phyloP scores from a whole-genome alignment of 805 yeast genomes.

The Candida namnaoensis region DNA sequence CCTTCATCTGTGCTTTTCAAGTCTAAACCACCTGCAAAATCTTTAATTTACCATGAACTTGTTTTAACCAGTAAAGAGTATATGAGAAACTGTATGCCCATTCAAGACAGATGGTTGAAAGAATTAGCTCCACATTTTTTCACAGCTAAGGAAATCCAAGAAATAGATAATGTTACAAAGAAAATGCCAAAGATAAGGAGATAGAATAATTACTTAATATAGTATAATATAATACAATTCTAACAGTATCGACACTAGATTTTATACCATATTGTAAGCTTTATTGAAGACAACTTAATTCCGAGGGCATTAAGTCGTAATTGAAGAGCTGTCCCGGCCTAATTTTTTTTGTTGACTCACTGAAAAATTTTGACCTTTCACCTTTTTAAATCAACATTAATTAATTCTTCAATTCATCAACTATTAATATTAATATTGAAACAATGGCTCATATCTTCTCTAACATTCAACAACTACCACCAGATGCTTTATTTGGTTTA shows the following conservation, averaged over 20 bases:
- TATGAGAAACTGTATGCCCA: constrained; percentile 72
- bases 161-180: constrained; percentile 7
- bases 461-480: constrained; percentile 57
- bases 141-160: constrained; percentile 8
- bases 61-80: constrained; percentile 82
- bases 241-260: too few species aligned
- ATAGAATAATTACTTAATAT: not conserved
- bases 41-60: constrained; percentile 73
- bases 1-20: constrained; percentile 73
- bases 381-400: too few species aligned
- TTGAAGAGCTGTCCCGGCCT: too few species aligned
- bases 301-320: too few species aligned
- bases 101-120: constrained; percentile 62
- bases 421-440: too few species aligned
- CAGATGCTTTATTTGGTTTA: constrained; percentile 82
- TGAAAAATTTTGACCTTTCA: too few species aligned
- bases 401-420: too few species aligned
- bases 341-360: too few species aligned
- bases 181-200: constrained; percentile 13
- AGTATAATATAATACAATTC: too few species aligned
- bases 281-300: too few species aligned
- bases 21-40: constrained; percentile 63
- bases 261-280: too few species aligned
- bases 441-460: constrained; percentile 28
- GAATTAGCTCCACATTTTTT: constrained; percentile 63